Base-by-base conservation (phyloP, 1,284 basidiomycete genomes). In the Microbotryomycetes sp. region DNA sequence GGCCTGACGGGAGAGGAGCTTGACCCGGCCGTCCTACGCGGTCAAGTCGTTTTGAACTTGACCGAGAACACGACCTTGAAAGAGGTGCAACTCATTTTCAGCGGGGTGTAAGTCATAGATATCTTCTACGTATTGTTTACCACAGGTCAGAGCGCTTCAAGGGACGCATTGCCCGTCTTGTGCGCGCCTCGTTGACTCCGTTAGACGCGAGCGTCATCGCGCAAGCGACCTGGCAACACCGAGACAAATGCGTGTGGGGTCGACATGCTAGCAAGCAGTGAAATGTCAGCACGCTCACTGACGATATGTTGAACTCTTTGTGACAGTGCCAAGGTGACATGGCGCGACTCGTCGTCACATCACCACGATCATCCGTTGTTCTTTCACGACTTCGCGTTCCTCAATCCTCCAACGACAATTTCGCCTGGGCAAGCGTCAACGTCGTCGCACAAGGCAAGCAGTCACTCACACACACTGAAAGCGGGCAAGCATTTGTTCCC, bases 401-500 rank as follows among this genome's bases (percentile, higher is more conserved):
- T 69, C 26, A 68, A 69, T 46, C 64, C 69, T 1, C 50, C 58
- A 28, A 31, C 51, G 25, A 31, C 12, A 15, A 25, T 22, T 19
- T 42, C 36, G 36, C 12, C 36, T 12, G 46, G 54, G 28, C 26
- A 56, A 19, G 56, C 46, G 19, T 36, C 55, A 56, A 68, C 70
- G 16, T 59, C 63, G 6, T 57, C 56, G 19, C 49, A 52, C 4
- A 89, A 72, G 82, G 85, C 72, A 48, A 86, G 85, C 74, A 82
- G 82, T 45, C 86, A 88, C 69, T 80, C 82, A 19, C 90, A 89
- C 71, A 93, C 90, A 0, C 84, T 96, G 75, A 93, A 93, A 77
- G 76, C 79, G n/a, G 89, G 89, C 19, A 83, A 82, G 49, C 89
- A 91, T 71, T 79, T 85, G 45, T 96, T 94, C 76, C 91, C 91